A percentile compares a stretch with the other conserved stretches of the same genome.
phyloP scores from a whole-genome alignment of 192 early-diverging fungal species.

The Paraglomus brasilianum region DNA sequence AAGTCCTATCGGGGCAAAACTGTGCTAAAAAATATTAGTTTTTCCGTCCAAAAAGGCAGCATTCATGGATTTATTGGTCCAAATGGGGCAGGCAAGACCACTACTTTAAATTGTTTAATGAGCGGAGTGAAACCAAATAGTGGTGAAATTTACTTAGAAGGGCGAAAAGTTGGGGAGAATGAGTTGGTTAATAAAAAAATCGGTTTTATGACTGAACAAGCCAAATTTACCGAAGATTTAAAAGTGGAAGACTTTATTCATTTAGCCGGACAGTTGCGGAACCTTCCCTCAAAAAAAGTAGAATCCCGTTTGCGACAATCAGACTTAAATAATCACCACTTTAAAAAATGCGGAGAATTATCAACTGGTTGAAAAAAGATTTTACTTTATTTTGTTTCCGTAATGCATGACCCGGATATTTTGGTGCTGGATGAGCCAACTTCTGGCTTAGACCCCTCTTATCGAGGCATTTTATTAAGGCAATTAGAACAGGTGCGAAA shows the following conservation, averaged over 20 bases:
- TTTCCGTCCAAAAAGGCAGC: constrained; percentile 7
- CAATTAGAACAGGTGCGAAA: constrained; percentile 16
- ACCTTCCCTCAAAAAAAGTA: not conserved
- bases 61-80: constrained; percentile 43
- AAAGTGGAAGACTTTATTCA: constrained; percentile 18
- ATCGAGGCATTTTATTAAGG: constrained; percentile 15
- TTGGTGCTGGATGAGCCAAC: constrained; percentile 20
- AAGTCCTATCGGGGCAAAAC: not conserved
- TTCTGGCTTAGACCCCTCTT: constrained; percentile 23
- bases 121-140: constrained; percentile 1
- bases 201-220: constrained; percentile 10
- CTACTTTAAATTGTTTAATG: constrained; percentile 28
- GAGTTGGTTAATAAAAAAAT: constrained; percentile 14
- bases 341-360: constrained; percentile 12
- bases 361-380: constrained; percentile 21
- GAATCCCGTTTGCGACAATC: constrained; percentile 6
- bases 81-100: constrained; percentile 76
- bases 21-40: constrained; percentile 10
- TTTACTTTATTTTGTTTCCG: constrained; percentile 22
- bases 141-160: constrained; percentile 7
- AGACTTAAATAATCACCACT: constrained; percentile 16
- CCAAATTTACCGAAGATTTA: constrained; percentile 17
- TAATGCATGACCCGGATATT: constrained; percentile 22
- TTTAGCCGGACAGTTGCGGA: not conserved
- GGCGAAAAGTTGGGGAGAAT: constrained; percentile 1